Evolutionary conservation across 805 yeast species (phyloP).

Genomic region (Candida suzukii): DNA sequence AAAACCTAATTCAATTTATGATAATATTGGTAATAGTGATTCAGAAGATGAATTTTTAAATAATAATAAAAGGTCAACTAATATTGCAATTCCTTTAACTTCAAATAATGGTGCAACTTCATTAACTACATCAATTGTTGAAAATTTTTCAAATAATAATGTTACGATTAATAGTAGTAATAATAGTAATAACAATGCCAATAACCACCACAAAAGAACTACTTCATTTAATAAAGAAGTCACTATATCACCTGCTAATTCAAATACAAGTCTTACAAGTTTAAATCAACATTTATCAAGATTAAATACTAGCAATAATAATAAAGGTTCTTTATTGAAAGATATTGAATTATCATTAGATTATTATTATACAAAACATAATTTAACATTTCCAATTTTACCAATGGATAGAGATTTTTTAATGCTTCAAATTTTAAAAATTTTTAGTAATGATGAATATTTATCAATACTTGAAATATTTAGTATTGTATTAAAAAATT

Average conservation of each 20-base stretch:
- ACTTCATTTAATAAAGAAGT: constrained; percentile 14
- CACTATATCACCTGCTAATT: constrained; percentile 17
- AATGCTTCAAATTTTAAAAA: constrained; percentile 15
- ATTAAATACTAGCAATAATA: background rate
- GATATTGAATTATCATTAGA: constrained; percentile 28
- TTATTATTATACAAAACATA: constrained; percentile 36
- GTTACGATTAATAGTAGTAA: too few relatives aligned
- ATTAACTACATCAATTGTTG: background rate
- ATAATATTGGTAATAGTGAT: constrained; percentile 23
- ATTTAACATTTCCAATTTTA: constrained; percentile 37
- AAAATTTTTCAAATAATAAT: too few relatives aligned
- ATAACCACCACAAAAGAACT: too few relatives aligned
- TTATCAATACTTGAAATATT: constrained; percentile 32
- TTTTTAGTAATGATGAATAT: constrained; percentile 23
- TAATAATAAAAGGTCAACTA: constrained; percentile 15
- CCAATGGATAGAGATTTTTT: constrained; percentile 27
- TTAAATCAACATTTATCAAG: constrained; percentile 15
- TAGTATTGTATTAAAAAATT: constrained; percentile 30
- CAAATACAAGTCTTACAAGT: constrained; percentile 17
- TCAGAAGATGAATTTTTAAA: constrained; percentile 26
- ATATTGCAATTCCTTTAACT: constrained; percentile 17
- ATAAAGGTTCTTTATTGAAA: constrained; percentile 9
- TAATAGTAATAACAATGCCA: too few relatives aligned
- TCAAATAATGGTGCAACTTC: background rate
- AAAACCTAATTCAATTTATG: constrained; percentile 9